Base-by-base conservation (phyloP, 768 basidiomycete species). In the Termitomyces sp. region DNA sequence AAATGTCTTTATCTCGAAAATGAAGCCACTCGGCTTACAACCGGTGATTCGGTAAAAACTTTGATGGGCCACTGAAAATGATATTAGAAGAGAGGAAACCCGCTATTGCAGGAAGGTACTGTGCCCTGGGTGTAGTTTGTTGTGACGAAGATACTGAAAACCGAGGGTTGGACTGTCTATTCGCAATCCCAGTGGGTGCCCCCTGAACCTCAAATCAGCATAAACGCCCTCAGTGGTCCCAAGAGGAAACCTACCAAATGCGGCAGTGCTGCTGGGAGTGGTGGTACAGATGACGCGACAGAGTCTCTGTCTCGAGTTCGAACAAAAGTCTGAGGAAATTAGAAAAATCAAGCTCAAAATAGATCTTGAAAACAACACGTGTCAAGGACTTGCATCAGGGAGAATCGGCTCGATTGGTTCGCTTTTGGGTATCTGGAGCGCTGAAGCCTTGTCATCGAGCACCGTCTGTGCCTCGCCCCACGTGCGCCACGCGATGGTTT, bases 381-480 rank as follows among this genome's bases (percentile, higher is more conserved):
- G 51, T 38, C 54, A 53, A 32, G 10, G 45, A 63, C 62, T 61
- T 61, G 45, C 62, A 42, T 61, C 34, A 52, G 56, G 26, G 24
- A 61, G 40, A 6, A 44, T 38, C 6, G 56, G 48, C 28, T 62
- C 60, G 14, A 57, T 40, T 32, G 61, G 56, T 51, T 64, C 63
- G 34, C 9, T 48, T 55, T 64, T 64, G n/a, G 57, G 63, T 22
- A 53, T 38, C 28, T 38, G 55, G 12, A 57, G 42, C 30, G 50
- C 38, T 14, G 45, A 53, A 30, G 53, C 50, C 50, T 60, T 60
- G 17, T 59, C 45, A 44, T 62, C 55, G 15, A 62, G 44, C 24
- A 60, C 30, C 14, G 44, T 32, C 49, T 63, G 58, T 3, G 60
- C 62, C 26, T n/a, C 28, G 5, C 50, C 42, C 28, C 46, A 30